Evolutionary conservation across 176 grass and related monocot genomes (phyloP), one percentile per base, ranked within the genome.

Genomic region (Aegilops longissima): DNA sequence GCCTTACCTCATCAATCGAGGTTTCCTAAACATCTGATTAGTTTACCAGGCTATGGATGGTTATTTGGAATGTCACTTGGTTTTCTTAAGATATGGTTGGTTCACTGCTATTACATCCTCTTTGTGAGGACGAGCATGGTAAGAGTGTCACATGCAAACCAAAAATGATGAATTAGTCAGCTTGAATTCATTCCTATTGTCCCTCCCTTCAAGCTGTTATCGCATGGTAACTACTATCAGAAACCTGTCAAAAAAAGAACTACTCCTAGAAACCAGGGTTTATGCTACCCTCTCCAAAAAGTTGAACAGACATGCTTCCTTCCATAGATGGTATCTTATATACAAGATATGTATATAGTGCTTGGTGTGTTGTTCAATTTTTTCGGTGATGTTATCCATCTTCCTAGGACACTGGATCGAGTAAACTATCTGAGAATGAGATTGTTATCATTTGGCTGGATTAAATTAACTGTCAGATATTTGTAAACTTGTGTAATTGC

Each of bases 401-500:
- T 29, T 81, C 39, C 23, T n/a, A 7, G 78, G 12, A 25, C 25
- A 47, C 25, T 81, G 61, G 61, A 3, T 31, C 3, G 0, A n/a
- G 17, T 64, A 12, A 67, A 81, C 9, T 67, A 30, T 39, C n/a
- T 7, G 17, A 45, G 18, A 33, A 77, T 77, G 47, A 77, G 63
- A 34, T 51, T 68, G 40, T 29, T 21, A 68, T 33, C 38, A 81
- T 27, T 34, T 52, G 61, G 58, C 9, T 20, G 0, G 17, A 51
- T 69, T 66, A 44, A 81, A 62, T 62, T 40, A 39, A 38, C 52
- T 61, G 52, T 78, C 23, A 67, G 44, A 44, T 76, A 67, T 52
- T 56, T 76, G 61, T 40, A 44, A 76, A 76, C 35, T 42, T 82
- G 61, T 66, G 61, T 38, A 76, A 40, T 75, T 52, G 30, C 45